These are phyloP conservation scores for Coprinellus aureogranulatus DNA, from an alignment of 768 basidiomycete genomes.

Conservation along the genomic window DNA sequence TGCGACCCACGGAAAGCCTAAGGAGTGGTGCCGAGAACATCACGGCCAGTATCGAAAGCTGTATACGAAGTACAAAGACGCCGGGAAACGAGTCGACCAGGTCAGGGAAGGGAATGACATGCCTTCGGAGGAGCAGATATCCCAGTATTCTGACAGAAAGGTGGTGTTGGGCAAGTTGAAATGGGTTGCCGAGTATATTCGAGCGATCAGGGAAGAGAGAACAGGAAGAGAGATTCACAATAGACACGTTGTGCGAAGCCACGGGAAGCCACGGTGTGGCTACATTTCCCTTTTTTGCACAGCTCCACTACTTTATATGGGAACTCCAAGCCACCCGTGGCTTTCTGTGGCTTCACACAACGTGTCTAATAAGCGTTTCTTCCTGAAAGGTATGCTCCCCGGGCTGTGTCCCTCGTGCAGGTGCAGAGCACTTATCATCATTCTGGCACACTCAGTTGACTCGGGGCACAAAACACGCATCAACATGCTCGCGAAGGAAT, in stretches of 20 bases:
- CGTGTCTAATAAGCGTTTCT: no score
- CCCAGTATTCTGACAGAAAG: background rate
- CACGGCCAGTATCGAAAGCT: slow-evolving; percentile 5
- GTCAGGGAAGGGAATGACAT: slow-evolving; percentile 2
- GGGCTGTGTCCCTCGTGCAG: no score
- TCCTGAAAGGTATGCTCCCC: slow-evolving; percentile 26
- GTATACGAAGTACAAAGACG: slow-evolving; percentile 12
- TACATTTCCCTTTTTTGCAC: no score
- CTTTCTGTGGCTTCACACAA: no score
- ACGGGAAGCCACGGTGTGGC: no score
- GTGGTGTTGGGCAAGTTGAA: background rate
- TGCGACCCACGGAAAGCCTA: background rate
- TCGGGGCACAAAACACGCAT: slow-evolving; percentile 28
- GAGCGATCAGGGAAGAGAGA: slow-evolving; percentile 30
- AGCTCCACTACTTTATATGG: no score
- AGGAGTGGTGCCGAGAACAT: slow-evolving; percentile 6
- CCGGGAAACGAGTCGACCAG: slow-evolving; percentile 6
- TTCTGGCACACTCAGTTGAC: no score
- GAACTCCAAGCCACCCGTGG: no score
- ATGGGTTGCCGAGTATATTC: slow-evolving; percentile 21
- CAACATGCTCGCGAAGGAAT: slow-evolving; percentile 24
- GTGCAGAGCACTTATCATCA: no score
- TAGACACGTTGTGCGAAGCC: no score
- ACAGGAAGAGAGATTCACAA: slow-evolving; percentile 28
- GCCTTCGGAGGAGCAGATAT: slow-evolving; percentile 4